Conservation (phyloP, 306 rosid species). For the Begonia loranthoides region DNA sequence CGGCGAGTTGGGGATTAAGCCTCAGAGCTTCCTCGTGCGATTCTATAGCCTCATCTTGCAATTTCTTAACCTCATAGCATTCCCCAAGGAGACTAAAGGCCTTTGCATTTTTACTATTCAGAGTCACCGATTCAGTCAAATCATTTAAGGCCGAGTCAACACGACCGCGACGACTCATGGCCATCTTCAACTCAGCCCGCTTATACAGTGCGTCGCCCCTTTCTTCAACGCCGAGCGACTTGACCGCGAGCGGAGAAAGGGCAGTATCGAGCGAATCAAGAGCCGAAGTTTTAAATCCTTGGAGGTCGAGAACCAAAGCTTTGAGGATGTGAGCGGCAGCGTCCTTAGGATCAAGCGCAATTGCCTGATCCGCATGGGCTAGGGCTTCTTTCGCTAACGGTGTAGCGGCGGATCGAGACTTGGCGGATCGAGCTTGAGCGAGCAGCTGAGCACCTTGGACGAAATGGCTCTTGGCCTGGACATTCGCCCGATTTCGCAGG, state of each 20-base stretch:
- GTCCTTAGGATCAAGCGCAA: conserved; percentile 61
- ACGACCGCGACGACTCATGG: conserved; percentile 21
- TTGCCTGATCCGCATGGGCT: conserved; percentile 59
- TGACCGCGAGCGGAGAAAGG: conserved; percentile 51
- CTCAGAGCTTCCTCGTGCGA: conserved; percentile 58
- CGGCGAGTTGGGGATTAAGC: conserved; percentile 30
- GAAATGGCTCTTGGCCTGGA: conserved; percentile 66
- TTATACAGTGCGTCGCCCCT: conserved; percentile 65
- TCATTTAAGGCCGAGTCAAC: conserved; percentile 55
- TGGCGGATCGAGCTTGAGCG: conserved; percentile 39
- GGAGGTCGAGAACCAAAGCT: conserved; percentile 53
- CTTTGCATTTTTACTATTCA: conserved; percentile 37
- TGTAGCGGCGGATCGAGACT: conserved; percentile 16
- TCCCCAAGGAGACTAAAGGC: conserved; percentile 60
- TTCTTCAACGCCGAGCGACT: conserved; percentile 40
- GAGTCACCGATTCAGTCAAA: conserved; percentile 39
- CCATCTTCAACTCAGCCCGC: conserved; percentile 65
- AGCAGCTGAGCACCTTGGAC: conserved; percentile 76
- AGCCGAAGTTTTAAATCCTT: conserved; percentile 65
- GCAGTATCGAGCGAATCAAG: conserved; percentile 66
- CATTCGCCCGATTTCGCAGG: conserved; percentile 19
- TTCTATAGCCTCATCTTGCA: conserved; percentile 57
- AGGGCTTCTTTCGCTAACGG: conserved; percentile 34
- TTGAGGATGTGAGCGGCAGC: conserved; percentile 79
- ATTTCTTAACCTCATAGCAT: conserved; percentile 56